Evolutionary conservation across 2,329 filamentous ascomycete genomes (phyloP).

Genomic region (Colletotrichum euphorbiae): DNA sequence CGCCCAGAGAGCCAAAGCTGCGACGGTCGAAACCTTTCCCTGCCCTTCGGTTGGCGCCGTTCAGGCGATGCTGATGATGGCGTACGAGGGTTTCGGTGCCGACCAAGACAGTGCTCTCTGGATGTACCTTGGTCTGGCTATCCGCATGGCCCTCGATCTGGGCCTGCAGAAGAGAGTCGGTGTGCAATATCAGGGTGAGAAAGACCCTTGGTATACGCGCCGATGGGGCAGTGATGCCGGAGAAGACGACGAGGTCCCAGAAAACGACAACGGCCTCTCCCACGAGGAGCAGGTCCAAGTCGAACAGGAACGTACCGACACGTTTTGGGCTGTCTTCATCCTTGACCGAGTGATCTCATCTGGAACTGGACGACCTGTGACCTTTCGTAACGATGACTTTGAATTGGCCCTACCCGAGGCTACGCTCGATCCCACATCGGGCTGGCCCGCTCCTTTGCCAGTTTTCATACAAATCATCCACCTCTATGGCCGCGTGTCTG

Average conservation of each 20-base stretch:
- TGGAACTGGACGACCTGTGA: slow-evolving; percentile 86
- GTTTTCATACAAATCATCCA: slow-evolving; percentile 86
- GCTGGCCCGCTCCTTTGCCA: slow-evolving; percentile 83
- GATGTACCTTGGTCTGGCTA: slow-evolving; percentile 93
- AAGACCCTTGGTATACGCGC: slow-evolving; percentile 61
- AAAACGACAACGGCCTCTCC: slow-evolving; percentile 55
- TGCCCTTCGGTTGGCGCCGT: slow-evolving; percentile 87
- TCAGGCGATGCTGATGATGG: slow-evolving; percentile 84
- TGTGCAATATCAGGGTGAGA: slow-evolving; percentile 69
- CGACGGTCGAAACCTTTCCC: slow-evolving; percentile 83
- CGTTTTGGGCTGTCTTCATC: slow-evolving; percentile 91
- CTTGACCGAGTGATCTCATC: slow-evolving; percentile 89
- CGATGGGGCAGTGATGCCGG: slow-evolving; percentile 50
- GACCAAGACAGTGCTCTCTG: slow-evolving; percentile 90
- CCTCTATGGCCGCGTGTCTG: slow-evolving; percentile 85
- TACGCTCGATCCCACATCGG: slow-evolving; percentile 64
- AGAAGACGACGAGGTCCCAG: slow-evolving; percentile 49
- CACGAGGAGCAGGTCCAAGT: slow-evolving; percentile 70
- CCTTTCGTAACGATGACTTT: slow-evolving; percentile 85
- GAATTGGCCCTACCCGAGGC: slow-evolving; percentile 77
- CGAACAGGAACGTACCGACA: slow-evolving; percentile 86
- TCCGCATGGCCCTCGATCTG: slow-evolving; percentile 83
- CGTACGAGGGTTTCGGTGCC: slow-evolving; percentile 89
- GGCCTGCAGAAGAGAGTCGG: slow-evolving; percentile 86
- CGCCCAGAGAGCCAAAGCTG: slow-evolving; percentile 84